phyloP scores from a whole-genome alignment of 805 yeast species.

The Pichia occidentalis region DNA sequence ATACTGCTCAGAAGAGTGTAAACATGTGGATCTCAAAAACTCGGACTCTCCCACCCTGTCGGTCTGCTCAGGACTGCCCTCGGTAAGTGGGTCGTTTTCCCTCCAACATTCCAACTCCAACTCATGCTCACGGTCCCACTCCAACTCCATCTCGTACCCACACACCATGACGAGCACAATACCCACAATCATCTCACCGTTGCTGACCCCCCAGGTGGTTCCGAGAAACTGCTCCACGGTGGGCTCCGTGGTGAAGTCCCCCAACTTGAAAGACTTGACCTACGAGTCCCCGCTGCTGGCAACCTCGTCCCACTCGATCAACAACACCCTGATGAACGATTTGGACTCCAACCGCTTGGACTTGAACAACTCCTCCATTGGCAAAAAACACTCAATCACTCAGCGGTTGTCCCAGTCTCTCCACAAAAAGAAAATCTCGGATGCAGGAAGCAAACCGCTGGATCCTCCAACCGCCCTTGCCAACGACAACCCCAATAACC shows the following conservation, averaged over 20 bases:
- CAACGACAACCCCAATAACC: not conserved
- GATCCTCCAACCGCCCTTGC: not conserved
- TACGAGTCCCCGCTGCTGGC: conserved; percentile 30
- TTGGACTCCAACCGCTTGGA: conserved; percentile 29
- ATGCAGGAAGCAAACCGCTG: not conserved
- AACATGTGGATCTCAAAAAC: conserved; percentile 21
- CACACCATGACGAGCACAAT: not conserved
- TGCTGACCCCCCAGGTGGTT: conserved; percentile 25
- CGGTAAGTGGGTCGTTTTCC: conserved; percentile 13
- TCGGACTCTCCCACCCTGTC: conserved; percentile 23
- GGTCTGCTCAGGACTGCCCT: conserved; percentile 15
- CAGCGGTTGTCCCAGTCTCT: conserved; percentile 5
- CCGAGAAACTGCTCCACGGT: conserved; percentile 13
- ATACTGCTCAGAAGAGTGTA: conserved; percentile 30
- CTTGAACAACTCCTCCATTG: conserved; percentile 18
- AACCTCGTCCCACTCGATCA: conserved; percentile 13
- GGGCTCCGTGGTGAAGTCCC: conserved; percentile 20
- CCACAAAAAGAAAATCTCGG: not conserved
- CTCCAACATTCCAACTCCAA: conserved; percentile 6
- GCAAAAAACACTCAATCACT: conserved; percentile 1
- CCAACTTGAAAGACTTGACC: conserved; percentile 22
- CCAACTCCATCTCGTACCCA: not conserved
- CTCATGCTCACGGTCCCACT: conserved; percentile 1
- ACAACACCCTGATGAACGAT: conserved; percentile 14
- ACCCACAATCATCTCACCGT: conserved; percentile 25